Conservation (phyloP, 2,329 filamentous ascomycete genomes). For the Trichoderma sp. region DNA sequence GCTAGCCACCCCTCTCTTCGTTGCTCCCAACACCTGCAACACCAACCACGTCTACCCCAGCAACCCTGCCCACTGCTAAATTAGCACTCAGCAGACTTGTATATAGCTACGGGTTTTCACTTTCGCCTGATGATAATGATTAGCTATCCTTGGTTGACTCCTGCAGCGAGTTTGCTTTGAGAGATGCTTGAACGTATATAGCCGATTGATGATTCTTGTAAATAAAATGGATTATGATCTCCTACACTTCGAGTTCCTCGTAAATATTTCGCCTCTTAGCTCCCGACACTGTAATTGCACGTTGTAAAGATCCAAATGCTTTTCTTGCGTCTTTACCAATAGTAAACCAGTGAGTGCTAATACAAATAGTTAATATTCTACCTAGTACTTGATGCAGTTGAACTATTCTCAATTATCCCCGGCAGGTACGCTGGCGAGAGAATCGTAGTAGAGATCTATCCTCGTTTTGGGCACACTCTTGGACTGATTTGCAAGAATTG, state of each 20-base stretch:
- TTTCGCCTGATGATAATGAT: neutral
- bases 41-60: conserved; percentile 24
- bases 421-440: neutral
- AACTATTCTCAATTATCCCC: neutral
- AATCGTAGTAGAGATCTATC: neutral
- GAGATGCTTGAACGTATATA: conserved; percentile 5
- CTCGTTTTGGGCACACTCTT: neutral
- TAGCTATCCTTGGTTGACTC: neutral
- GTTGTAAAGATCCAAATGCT: too few relatives aligned
- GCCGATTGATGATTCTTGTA: neutral
- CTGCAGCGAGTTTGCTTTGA: neutral
- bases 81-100: neutral
- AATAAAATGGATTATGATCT: neutral
- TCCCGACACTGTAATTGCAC: too few relatives aligned
- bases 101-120: neutral
- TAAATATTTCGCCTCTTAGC: neutral
- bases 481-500: neutral
- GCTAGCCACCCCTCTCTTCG: conserved; percentile 23
- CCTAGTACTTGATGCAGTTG: neutral
- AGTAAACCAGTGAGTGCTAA: neutral
- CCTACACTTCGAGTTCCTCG: neutral
- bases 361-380: neutral
- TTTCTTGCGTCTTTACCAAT: neutral
- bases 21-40: conserved; percentile 25
- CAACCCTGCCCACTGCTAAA: conserved; percentile 25